Conservation (phyloP, 169 alveolate genomes). For the Toxoplasma gondii region DNA sequence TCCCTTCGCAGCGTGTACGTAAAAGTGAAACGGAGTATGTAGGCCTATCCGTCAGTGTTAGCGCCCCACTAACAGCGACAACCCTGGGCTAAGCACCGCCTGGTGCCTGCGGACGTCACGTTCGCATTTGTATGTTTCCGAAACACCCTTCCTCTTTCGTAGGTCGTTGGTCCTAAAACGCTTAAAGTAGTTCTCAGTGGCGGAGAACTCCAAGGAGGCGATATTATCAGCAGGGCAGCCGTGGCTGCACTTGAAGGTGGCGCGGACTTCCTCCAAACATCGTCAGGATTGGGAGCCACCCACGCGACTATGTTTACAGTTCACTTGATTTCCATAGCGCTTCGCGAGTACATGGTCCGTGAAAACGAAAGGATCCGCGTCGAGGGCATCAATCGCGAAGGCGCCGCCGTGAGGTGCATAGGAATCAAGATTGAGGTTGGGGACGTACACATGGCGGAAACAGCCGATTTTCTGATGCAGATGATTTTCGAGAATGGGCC, state of each 20-base stretch:
- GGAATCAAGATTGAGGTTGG: constrained; percentile 24
- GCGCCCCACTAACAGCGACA: too few relatives aligned
- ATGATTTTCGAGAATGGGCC: background rate
- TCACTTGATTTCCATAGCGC: background rate
- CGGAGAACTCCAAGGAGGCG: constrained; percentile 27
- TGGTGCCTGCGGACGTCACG: too few relatives aligned
- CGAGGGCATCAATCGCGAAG: background rate
- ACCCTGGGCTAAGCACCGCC: too few relatives aligned
- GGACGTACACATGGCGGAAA: background rate
- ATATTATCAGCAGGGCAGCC: constrained; percentile 7
- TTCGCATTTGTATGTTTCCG: too few relatives aligned
- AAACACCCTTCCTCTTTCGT: background rate
- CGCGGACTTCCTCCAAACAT: constrained; percentile 36
- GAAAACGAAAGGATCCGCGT: background rate
- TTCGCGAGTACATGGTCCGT: background rate
- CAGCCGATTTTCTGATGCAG: constrained; percentile 13
- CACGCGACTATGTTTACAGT: constrained; percentile 1
- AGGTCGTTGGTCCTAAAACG: constrained; percentile 3
- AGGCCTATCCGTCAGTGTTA: too few relatives aligned
- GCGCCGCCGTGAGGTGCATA: background rate
- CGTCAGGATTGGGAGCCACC: background rate
- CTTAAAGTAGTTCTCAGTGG: background rate
- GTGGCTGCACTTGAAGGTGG: constrained; percentile 35
- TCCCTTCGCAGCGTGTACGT: too few relatives aligned
- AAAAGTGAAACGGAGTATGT: too few relatives aligned